Percentiles rank a stretch among this genome's conserved stretches.
These are phyloP conservation scores for Artemisia annua DNA, from an alignment of 129 eudicot genomes.

Conservation along the genomic window DNA sequence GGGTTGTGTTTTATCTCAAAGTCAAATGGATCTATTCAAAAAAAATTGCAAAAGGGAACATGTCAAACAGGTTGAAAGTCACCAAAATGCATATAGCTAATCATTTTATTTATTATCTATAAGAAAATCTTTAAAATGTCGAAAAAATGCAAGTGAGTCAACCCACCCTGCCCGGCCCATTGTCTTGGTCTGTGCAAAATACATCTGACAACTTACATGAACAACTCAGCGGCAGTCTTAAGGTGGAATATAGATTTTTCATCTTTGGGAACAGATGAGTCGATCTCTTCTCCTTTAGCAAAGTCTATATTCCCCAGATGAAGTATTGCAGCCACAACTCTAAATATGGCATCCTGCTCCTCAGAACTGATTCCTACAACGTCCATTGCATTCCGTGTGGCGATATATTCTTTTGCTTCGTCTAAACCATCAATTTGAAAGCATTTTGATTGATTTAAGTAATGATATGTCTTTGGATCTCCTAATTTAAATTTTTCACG, in stretches of 20 bases:
- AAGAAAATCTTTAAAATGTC: no score
- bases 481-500: constrained; percentile 68
- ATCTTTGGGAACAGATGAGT: constrained; percentile 87
- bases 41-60: background rate
- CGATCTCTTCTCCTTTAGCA: constrained; percentile 74
- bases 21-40: background rate
- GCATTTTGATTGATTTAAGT: constrained; percentile 85
- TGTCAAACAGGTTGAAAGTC: background rate
- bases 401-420: constrained; percentile 71
- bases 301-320: constrained; percentile 93
- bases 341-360: constrained; percentile 94
- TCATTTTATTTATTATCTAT: background rate
- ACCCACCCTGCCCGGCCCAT: background rate
- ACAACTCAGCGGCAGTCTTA: constrained; percentile 76
- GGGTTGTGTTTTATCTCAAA: background rate
- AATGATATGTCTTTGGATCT: constrained; percentile 74
- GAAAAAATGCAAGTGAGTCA: background rate
- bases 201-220: constrained; percentile 50
- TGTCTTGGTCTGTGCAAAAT: constrained; percentile 4
- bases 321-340: constrained; percentile 91
- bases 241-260: constrained; percentile 84
- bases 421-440: constrained; percentile 72
- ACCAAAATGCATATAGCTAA: background rate
- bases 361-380: constrained; percentile 81
- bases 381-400: constrained; percentile 88